Base-by-base conservation (phyloP, 2,329 filamentous ascomycete species). In the Cladosporium sp. region DNA sequence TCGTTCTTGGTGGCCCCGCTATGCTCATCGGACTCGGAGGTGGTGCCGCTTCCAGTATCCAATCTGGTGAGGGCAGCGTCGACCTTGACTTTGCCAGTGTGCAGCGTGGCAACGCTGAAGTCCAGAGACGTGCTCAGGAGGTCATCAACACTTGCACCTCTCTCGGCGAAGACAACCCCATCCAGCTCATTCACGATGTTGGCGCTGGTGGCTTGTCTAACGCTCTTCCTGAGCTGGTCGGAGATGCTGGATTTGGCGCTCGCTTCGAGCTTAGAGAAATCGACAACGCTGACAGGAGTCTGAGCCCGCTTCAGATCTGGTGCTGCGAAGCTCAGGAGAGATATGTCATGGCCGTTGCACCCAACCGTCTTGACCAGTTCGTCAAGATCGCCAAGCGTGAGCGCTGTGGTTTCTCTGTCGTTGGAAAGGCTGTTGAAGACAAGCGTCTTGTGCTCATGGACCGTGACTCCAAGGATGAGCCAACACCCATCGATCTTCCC, bases 21-120 rank as follows among this genome's bases (percentile, higher is more conserved):
- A 99, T 99, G 95, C 84, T 99, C 40, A 98, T 99, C 74, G 95
- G 95, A 46, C 88, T 99, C 62, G 95, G 95, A 71, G 95, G 95
- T 67, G 95, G 95, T 74, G 95, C 95, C 62, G 95, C 95, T 10
- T 98, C 94, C 1, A 96, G 91, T 80, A 91, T 93, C 67, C 88
- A 92, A 44, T 95, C 92, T 21, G 91, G 91, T 57, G 92, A 97
- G 80, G 90, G 90, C 35, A 95, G 91, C 56, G 92, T 93, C 0
- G 93, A 97, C 71, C 84, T 99, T 2, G 95, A 99, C 77, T 99
- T 98, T 79, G 92, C 94, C 72, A 97, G 93, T 81, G 95, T 99
- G 35, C 95, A 99, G 80, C 86, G 95, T 80, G 95, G 94, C 56
- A 99, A 99, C 75, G 93, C 95, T 1, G 95, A 99, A 80, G 94